Evolutionary conservation across 2,329 filamentous ascomycete species (phyloP).

Genomic region (Colletotrichum sp.): DNA sequence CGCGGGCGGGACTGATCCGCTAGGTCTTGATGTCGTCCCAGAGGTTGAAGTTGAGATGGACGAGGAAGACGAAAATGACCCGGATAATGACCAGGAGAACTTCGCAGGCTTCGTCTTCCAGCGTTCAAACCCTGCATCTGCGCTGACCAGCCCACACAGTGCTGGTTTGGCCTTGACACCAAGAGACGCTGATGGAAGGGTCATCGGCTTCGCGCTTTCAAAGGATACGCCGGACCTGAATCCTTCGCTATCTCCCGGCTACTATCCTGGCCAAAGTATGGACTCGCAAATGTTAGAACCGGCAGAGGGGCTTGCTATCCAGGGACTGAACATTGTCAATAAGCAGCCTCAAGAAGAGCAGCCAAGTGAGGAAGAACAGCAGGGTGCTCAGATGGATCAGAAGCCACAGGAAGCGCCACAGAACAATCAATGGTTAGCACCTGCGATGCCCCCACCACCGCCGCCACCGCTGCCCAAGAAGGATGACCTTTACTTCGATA

Average conservation of each 20-base stretch:
- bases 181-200: conserved; percentile 57
- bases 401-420: conserved; percentile 6
- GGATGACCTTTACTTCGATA: conserved; percentile 75
- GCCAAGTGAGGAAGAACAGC: not conserved
- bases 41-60: conserved; percentile 20
- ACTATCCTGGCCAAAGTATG: conserved; percentile 3
- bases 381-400: not conserved
- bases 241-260: conserved; percentile 1
- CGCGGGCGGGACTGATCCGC: not conserved
- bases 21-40: conserved; percentile 1
- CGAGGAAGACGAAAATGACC: conserved; percentile 41
- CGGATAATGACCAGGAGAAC: conserved; percentile 63
- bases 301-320: conserved; percentile 48
- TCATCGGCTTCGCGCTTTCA: conserved; percentile 62
- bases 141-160: conserved; percentile 54
- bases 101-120: conserved; percentile 66
- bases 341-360: not conserved
- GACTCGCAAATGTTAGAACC: conserved; percentile 21
- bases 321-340: conserved; percentile 33
- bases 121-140: conserved; percentile 56
- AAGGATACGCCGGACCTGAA: conserved; percentile 45
- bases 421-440: conserved; percentile 24
- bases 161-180: conserved; percentile 56
- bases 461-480: not conserved
- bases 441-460: conserved; percentile 1